Evolutionary conservation across 768 basidiomycete species (phyloP).

Genomic region (Austroboletus eburneus): DNA sequence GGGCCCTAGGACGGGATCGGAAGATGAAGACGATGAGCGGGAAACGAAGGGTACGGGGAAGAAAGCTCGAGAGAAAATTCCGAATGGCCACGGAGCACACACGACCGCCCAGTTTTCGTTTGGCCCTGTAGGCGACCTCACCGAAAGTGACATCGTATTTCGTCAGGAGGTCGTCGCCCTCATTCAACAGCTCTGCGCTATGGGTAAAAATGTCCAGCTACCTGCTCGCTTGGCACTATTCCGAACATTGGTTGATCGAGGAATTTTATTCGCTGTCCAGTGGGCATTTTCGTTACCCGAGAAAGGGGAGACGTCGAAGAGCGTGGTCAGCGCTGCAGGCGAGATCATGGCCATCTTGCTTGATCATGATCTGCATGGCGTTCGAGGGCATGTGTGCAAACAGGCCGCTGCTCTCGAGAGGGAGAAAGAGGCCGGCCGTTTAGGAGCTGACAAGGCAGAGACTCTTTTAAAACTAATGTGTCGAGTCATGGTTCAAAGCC

Average conservation of each 20-base stretch:
- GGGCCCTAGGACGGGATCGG: conserved; percentile 32
- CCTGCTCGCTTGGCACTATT: conserved; percentile 82
- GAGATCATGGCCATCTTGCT: conserved; percentile 82
- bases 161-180: conserved; percentile 80
- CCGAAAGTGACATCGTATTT: conserved; percentile 50
- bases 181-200: conserved; percentile 86
- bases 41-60: conserved; percentile 30
- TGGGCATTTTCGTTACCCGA: conserved; percentile 82
- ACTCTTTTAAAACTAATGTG: conserved; percentile 76
- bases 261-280: conserved; percentile 85
- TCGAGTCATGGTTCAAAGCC: conserved; percentile 70
- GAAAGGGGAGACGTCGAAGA: conserved; percentile 42
- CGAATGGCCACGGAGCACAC: conserved; percentile 24
- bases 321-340: conserved; percentile 76
- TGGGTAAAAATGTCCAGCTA: conserved; percentile 96
- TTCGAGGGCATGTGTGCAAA: conserved; percentile 79
- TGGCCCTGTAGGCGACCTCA: conserved; percentile 51
- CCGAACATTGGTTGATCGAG: conserved; percentile 81
- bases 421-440: conserved; percentile 53
- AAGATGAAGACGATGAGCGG: conserved; percentile 23
- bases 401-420: conserved; percentile 71
- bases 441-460: conserved; percentile 59
- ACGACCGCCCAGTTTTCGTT: conserved; percentile 44
- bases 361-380: conserved; percentile 88
- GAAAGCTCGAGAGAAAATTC: conserved; percentile 40